phyloP scores from a whole-genome alignment of 2,329 filamentous ascomycete genomes.

The Beauveria asiatica region DNA sequence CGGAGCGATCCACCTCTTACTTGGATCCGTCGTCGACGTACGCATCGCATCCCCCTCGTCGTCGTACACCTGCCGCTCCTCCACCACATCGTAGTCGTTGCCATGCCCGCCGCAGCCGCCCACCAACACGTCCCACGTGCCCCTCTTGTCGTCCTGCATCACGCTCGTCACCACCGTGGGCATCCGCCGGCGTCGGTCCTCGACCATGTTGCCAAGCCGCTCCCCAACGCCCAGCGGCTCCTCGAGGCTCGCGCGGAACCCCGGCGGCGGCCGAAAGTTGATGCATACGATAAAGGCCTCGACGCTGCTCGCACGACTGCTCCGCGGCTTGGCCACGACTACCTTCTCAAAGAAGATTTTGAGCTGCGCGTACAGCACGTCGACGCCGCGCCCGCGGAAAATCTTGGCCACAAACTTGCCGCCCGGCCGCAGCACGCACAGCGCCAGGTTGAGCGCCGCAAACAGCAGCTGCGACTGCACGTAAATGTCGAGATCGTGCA shows the following conservation, averaged over 20 bases:
- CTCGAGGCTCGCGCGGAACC: constrained; percentile 68
- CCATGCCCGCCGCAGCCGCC: constrained; percentile 8
- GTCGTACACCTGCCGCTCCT: constrained; percentile 45
- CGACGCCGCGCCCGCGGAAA: constrained; percentile 90
- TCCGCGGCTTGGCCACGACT: constrained; percentile 85
- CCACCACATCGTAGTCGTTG: constrained; percentile 22
- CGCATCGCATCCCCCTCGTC: constrained; percentile 20
- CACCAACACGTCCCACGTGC: constrained; percentile 31
- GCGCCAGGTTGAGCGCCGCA: constrained; percentile 83
- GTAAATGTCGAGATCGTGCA: constrained; percentile 97
- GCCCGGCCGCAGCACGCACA: constrained; percentile 85
- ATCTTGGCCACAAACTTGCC: constrained; percentile 98
- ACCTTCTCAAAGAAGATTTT: constrained; percentile 83
- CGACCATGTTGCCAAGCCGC: constrained; percentile 42
- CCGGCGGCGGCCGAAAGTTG: constrained; percentile 71
- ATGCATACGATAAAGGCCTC: constrained; percentile 96
- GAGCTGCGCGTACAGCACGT: constrained; percentile 86
- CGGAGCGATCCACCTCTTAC: constrained; percentile 76
- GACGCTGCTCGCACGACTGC: constrained; percentile 89
- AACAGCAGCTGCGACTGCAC: constrained; percentile 94
- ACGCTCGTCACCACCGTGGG: constrained; percentile 33
- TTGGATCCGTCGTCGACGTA: constrained; percentile 18
- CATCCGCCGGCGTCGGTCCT: constrained; percentile 30
- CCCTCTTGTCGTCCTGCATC: constrained; percentile 37
- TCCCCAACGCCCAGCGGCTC: constrained; percentile 62